These are phyloP conservation scores for Cyclotella distinguenda DNA, from an alignment of 108 stramenopile genomes.

Conservation along the genomic window DNA sequence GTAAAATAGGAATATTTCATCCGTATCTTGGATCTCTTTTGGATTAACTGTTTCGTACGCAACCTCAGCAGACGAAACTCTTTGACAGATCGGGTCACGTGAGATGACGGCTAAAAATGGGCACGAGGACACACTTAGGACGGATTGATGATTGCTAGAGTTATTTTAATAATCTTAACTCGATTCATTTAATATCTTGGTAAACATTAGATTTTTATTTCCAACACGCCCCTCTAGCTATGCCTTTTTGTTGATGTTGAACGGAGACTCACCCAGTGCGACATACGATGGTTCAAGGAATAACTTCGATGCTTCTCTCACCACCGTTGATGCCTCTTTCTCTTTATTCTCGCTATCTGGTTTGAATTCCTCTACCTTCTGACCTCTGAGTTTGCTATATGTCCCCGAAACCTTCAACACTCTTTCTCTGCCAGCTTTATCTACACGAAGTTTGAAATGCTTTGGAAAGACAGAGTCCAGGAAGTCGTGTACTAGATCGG, in stretches of 20 bases:
- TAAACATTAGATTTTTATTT: background rate
- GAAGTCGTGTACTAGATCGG: conserved; percentile 50
- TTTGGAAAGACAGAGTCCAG: conserved; percentile 59
- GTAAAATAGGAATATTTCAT: background rate
- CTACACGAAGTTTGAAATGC: conserved; percentile 49
- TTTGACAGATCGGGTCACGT: background rate
- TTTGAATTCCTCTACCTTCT: conserved; percentile 40
- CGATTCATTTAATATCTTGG: no score
- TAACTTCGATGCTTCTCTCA: conserved; percentile 54
- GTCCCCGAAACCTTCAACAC: conserved; percentile 54
- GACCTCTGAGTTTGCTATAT: conserved; percentile 81
- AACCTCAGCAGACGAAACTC: background rate
- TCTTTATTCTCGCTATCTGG: conserved; percentile 72
- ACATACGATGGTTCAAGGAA: conserved; percentile 63
- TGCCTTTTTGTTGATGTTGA: conserved; percentile 12
- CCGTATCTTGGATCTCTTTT: background rate
- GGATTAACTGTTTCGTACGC: background rate
- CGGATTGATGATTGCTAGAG: no score
- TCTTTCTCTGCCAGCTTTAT: conserved; percentile 37
- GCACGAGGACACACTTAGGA: no score
- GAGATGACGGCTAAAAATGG: no score
- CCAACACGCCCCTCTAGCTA: background rate
- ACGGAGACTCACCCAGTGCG: conserved; percentile 33
- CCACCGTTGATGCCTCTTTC: conserved; percentile 47
- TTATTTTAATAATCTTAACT: no score